phyloP scores from a whole-genome alignment of 2,329 filamentous ascomycete genomes.

The Alternaria novae-zelandiae region DNA sequence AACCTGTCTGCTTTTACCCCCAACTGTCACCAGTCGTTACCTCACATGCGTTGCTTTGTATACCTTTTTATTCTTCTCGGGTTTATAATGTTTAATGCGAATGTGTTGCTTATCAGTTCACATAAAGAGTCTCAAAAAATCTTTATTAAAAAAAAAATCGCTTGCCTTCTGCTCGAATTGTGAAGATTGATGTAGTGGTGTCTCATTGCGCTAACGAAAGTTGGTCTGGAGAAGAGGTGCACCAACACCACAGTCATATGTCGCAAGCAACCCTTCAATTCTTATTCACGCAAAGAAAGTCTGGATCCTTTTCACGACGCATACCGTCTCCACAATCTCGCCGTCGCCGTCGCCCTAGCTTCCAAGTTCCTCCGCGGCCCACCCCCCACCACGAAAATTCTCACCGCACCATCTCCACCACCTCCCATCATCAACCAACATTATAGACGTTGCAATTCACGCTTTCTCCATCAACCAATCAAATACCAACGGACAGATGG shows the following conservation, averaged over 20 bases:
- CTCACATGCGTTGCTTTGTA: no score
- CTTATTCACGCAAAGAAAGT: background rate
- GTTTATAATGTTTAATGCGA: no score
- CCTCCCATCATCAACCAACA: accelerated
- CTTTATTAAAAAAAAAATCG: no score
- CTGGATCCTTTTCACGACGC: accelerated
- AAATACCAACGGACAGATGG: background rate
- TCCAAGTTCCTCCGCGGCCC: background rate
- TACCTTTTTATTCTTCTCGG: no score
- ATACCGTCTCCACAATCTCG: background rate
- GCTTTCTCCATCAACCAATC: background rate
- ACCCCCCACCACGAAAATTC: background rate
- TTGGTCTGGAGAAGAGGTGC: background rate
- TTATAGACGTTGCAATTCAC: accelerated
- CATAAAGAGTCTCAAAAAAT: no score
- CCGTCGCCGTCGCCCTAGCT: background rate
- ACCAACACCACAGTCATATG: background rate
- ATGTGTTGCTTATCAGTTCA: no score
- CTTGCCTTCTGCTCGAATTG: background rate
- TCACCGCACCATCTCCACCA: background rate
- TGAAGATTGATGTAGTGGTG: accelerated
- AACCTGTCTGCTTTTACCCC: no score
- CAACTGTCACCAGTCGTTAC: no score
- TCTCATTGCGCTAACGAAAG: background rate
- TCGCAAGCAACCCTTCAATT: background rate